A percentile compares a stretch with the other conserved stretches of the same genome.
Conservation (phyloP, 805 yeast genomes). For the Lipomyces spencermartinsiae region DNA sequence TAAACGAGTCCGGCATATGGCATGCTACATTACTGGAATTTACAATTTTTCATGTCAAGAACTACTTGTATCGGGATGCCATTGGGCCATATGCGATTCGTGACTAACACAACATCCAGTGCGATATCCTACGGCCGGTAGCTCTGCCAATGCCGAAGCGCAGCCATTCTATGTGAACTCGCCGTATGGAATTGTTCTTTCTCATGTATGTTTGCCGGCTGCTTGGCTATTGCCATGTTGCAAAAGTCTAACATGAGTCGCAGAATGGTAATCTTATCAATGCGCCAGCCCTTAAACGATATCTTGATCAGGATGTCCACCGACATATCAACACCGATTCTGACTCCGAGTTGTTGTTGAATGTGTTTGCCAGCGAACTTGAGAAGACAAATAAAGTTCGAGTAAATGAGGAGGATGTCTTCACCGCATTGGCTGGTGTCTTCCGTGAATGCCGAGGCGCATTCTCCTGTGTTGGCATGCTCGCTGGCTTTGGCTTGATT, state of each 20-base stretch:
- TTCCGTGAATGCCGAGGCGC: conserved; percentile 88
- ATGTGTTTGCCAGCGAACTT: conserved; percentile 89
- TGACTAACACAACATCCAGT: conserved; percentile 43
- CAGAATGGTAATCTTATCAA: conserved; percentile 87
- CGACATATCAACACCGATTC: conserved; percentile 97
- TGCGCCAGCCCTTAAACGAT: conserved; percentile 73
- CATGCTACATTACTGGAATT: background rate
- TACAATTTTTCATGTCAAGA: background rate
- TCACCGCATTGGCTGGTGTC: conserved; percentile 80
- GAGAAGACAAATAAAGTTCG: conserved; percentile 91
- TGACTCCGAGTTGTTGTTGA: conserved; percentile 88
- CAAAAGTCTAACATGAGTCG: background rate
- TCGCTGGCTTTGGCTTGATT: conserved; percentile 89
- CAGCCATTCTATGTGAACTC: conserved; percentile 98
- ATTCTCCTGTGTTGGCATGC: conserved; percentile 93
- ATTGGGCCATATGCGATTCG: background rate
- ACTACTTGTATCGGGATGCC: background rate
- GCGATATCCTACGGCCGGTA: conserved; percentile 97
- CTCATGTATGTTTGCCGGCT: conserved; percentile 55
- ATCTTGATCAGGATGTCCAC: conserved; percentile 91
- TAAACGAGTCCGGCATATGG: background rate
- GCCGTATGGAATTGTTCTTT: conserved; percentile 89
- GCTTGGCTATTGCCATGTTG: background rate
- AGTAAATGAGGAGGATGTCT: conserved; percentile 88
- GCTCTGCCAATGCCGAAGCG: conserved; percentile 94